Evolutionary conservation across 352 stramenopile species (phyloP), one percentile per base, ranked within the genome.

Genomic region (Pythium aphanidermatum): DNA sequence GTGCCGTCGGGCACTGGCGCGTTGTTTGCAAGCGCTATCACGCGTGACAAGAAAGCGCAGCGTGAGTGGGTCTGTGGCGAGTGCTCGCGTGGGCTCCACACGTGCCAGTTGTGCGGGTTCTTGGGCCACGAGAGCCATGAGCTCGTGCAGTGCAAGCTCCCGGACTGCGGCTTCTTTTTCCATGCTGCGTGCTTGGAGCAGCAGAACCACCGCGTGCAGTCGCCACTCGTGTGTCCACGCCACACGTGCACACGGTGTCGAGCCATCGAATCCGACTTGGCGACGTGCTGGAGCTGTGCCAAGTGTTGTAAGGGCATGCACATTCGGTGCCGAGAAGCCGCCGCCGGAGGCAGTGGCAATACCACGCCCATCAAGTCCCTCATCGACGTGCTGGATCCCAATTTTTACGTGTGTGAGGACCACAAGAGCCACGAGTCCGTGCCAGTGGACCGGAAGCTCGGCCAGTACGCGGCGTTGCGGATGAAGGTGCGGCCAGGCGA

Each of bases 11-110:
- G 32, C 7, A 34, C 8, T 44, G 21, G 19, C 25, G 30, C 44
- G 12, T 49, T 40, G 13, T 60, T 60, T 24, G 52, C 39, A 12
- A 48, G 39, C 2, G 29, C 47, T 17, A 63, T 63, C 26, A 47
- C 28, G 8, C 51, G 50, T 16, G 67, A 70, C 29, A 58, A 62
- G 27, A 72, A 67, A 25, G 42, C 56, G 21, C 56, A 57, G 17
- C 58, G 75, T 32, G 20, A 49, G 19, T 92, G 80, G 80, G 65
- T 64, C 37, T 92, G 80, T 38, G 75, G 65, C 26, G 72, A 92
- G 32, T 92, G 79, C 43, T 46, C 57, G 25, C 70, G 79, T 10
- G 60, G 55, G 0, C 36, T 92, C 14, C 75, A 87, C 44, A 48
- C 55, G 24, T 92, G 79, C 39, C 58, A 70, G 27, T n/a, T 60